Base-by-base conservation (phyloP, 129 eudicot genomes). In the Chrysanthemum makinoi region DNA sequence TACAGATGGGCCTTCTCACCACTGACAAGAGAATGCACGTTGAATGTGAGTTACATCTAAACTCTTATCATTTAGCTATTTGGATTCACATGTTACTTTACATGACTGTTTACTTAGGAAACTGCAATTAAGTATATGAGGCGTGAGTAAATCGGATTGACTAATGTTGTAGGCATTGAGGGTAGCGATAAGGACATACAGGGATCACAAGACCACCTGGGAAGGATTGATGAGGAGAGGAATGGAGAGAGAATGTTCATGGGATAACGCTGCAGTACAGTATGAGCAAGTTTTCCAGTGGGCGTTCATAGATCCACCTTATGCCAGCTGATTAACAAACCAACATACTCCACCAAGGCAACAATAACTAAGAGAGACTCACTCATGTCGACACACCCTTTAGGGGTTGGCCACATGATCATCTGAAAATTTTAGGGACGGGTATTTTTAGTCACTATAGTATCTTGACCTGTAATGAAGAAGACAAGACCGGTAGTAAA, bases 1-100 rank as follows among this genome's bases (percentile, higher is more conserved):
- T 49, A 61, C 84, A 89, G 96, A 85, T 89, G 96, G 96, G 77
- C 86, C 11, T 89, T 89, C 77, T 72, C 93, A 72, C 96, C 93
- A 49, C 78, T 89, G 62, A 67, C 85, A 12, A 82, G 72, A 70
- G 93, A 89, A 68, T 75, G 80, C 81, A 76, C 82, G 85, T 62
- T 82, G 56, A 72, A 79, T 62, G 96, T 89, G 81, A 73, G 87
- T 83, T 61, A 33, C 28, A 46, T 58, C 57, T 5, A 43, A 15
- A 54, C 35, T 69, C 15, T n/a, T n/a, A 10, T 68, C 48, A 68
- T n/a, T 50, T 50, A 10, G 20, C 71, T 6, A 66, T 5, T 28
- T 10, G 13, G 10, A 13, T 28, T 30, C 33, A 6, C 7, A 15
- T 13, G 48, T 22, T 59, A 11, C 13, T 10, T 19, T 24, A 6